These are phyloP conservation scores for Psidium guajava DNA, from an alignment of 345 rosid genomes.

Conservation along the genomic window DNA sequence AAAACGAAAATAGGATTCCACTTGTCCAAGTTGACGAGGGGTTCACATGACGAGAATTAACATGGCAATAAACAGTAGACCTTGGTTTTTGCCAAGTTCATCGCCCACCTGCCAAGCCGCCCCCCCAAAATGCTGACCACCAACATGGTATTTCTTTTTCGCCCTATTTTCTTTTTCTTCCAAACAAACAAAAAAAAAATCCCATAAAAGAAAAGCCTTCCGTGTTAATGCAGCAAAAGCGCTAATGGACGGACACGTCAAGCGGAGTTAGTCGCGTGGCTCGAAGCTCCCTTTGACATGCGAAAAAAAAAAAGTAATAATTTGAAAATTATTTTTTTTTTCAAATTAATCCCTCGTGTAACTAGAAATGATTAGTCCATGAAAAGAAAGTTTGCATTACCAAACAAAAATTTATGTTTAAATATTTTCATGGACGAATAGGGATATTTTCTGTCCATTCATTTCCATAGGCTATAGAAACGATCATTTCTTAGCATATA, in stretches of 20 bases:
- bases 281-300: neutral
- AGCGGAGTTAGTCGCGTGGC: neutral
- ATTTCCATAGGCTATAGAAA: neutral
- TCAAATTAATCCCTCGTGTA: too few species aligned
- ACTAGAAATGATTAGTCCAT: neutral
- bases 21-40: too few species aligned
- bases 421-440: neutral
- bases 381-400: neutral
- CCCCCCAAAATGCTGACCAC: neutral
- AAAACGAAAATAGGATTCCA: too few species aligned
- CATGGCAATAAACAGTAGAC: too few species aligned
- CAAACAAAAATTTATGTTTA: too few species aligned
- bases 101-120: neutral
- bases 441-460: neutral
- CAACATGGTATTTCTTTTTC: neutral
- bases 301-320: neutral
- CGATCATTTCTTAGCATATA: neutral
- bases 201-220: neutral
- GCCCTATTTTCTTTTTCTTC: neutral
- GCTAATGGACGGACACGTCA: neutral
- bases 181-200: neutral
- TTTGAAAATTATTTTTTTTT: neutral
- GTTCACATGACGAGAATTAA: too few species aligned
- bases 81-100: neutral
- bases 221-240: neutral